phyloP scores from a whole-genome alignment of 495 filamentous ascomycete genomes.

The Talaromyces nanjingensis region DNA sequence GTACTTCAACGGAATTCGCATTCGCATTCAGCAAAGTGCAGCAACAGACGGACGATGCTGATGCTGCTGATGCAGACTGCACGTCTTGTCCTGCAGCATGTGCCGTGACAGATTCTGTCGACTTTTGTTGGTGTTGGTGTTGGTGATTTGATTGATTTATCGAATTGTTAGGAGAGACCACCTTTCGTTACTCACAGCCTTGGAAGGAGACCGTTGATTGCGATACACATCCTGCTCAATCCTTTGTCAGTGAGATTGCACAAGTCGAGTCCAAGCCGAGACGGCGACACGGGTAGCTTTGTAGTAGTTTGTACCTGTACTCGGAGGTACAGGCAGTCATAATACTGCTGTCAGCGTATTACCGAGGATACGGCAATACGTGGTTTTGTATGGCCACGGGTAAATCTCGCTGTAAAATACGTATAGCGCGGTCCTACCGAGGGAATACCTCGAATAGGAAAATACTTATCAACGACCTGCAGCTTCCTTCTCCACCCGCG shows the following conservation, averaged over 20 bases:
- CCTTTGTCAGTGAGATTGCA: too few species aligned
- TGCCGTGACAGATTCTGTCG: not conserved
- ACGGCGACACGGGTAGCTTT: too few species aligned
- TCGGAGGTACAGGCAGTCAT: not conserved
- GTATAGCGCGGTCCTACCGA: not conserved
- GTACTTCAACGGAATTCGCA: not conserved
- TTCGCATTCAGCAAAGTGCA: not conserved
- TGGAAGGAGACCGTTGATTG: too few species aligned
- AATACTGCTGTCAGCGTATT: not conserved
- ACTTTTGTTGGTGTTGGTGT: not conserved
- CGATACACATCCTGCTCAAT: not conserved
- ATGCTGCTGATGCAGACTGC: not conserved
- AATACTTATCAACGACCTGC: conserved; percentile 1
- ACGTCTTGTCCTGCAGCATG: not conserved
- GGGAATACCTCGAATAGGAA: conserved; percentile 5
- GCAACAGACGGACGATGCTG: not conserved
- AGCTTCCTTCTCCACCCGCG: conserved; percentile 2
- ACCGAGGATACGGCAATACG: not conserved
- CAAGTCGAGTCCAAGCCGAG: too few species aligned
- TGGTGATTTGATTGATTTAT: not conserved
- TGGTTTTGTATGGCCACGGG: not conserved
- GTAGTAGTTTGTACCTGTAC: not conserved
- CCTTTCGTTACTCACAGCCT: too few species aligned
- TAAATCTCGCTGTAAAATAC: not conserved
- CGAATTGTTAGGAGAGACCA: not conserved